A percentile compares a stretch with the other conserved stretches of the same genome.
phyloP scores from a whole-genome alignment of 441 rosid genomes.

The Pelargonium myrrhifolium region DNA sequence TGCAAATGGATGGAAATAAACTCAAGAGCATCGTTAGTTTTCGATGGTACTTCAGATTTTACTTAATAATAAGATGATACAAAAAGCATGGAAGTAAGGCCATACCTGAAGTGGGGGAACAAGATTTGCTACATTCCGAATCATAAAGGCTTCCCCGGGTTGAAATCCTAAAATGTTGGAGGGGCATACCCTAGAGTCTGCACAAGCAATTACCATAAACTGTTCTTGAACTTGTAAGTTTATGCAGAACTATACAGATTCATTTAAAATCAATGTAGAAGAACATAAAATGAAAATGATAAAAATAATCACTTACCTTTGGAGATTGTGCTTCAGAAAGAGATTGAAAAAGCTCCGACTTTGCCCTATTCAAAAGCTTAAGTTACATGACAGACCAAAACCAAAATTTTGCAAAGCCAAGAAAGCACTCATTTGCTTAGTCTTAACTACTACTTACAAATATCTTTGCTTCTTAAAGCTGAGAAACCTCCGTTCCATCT shows the following conservation, averaged over 20 bases:
- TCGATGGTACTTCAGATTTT: background rate
- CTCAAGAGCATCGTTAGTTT: background rate
- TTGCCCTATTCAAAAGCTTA: conserved; percentile 30
- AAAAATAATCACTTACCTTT: conserved; percentile 30
- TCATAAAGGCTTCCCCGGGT: conserved; percentile 61
- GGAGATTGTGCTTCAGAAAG: conserved; percentile 59
- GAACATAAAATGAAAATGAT: background rate
- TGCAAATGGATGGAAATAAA: conserved; percentile 18
- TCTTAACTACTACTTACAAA: conserved; percentile 28
- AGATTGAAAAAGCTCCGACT: conserved; percentile 45
- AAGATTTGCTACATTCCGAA: conserved; percentile 61
- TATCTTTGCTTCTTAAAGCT: conserved; percentile 45
- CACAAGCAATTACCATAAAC: conserved; percentile 67
- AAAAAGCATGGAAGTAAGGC: background rate
- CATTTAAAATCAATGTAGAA: background rate
- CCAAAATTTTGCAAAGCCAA: background rate
- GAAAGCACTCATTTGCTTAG: background rate
- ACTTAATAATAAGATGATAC: background rate
- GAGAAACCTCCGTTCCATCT: conserved; percentile 48
- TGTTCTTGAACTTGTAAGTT: conserved; percentile 29
- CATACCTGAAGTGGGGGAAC: conserved; percentile 47
- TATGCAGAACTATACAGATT: background rate
- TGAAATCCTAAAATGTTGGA: conserved; percentile 52
- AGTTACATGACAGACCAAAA: conserved; percentile 10
- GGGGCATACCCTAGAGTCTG: conserved; percentile 64